Evolutionary conservation across 148 eudicot species (phyloP).

Genomic region (Camellia granthamiana): DNA sequence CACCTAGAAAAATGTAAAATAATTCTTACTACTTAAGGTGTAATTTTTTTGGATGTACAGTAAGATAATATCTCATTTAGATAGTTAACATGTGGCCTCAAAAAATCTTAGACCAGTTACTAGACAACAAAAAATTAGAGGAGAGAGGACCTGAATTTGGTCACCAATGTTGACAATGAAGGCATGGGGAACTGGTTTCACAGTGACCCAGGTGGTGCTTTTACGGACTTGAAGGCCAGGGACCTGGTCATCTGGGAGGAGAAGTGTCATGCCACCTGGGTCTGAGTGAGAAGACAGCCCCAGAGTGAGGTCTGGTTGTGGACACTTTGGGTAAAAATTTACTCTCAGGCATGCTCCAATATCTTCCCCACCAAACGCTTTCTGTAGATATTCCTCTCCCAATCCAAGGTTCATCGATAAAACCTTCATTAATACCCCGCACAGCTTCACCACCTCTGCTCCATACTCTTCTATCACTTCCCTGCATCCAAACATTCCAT

Average conservation of each 20-base stretch:
- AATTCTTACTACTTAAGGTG: too few species aligned
- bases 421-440: conserved; percentile 57
- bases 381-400: conserved; percentile 50
- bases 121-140: not conserved
- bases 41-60: too few species aligned
- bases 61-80: too few species aligned
- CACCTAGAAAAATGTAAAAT: too few species aligned
- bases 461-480: conserved; percentile 70
- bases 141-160: conserved; percentile 69
- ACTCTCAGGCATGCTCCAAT: conserved; percentile 70
- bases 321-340: conserved; percentile 85
- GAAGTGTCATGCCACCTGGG: conserved; percentile 86
- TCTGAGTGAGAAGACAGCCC: conserved; percentile 89
- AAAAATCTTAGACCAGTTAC: too few species aligned
- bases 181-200: conserved; percentile 75
- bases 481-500: conserved; percentile 34
- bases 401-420: conserved; percentile 68
- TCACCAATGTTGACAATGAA: conserved; percentile 86
- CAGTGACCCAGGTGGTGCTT: conserved; percentile 65
- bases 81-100: too few species aligned
- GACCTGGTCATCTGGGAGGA: conserved; percentile 69
- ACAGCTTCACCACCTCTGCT: conserved; percentile 51
- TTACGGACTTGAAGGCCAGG: conserved; percentile 83
- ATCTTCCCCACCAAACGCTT: conserved; percentile 74
- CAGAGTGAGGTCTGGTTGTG: conserved; percentile 88